Percentiles rank a stretch among this genome's conserved stretches.
phyloP scores from a whole-genome alignment of 164 flowering plant genomes.

The Vitis riparia region DNA sequence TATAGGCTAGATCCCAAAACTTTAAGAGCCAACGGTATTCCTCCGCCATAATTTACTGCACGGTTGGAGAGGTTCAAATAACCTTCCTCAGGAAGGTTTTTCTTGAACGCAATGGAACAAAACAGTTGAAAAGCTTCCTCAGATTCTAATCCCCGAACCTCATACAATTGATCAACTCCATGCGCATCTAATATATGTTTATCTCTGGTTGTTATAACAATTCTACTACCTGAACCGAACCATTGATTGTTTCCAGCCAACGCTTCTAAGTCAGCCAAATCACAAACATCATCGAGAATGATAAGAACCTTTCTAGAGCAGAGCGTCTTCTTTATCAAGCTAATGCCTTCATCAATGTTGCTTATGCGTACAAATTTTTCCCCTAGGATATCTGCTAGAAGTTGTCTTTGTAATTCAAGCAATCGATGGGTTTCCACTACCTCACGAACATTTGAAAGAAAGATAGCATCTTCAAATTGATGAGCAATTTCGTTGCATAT shows the following conservation, averaged over 20 bases:
- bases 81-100: neutral
- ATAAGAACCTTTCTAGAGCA: neutral
- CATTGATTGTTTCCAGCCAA: neutral
- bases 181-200: neutral
- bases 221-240: constrained; percentile 1
- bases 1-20: neutral
- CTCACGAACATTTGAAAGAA: no score
- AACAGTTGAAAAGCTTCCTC: neutral
- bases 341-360: constrained; percentile 1
- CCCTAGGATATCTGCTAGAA: no score
- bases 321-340: neutral
- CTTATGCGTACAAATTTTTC: no score
- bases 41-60: neutral
- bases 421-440: no score
- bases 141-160: neutral
- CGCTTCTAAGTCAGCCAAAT: neutral
- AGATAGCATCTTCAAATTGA: no score
- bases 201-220: neutral
- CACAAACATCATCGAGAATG: neutral
- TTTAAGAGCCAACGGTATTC: neutral
- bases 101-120: neutral
- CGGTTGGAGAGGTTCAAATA: neutral
- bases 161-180: neutral
- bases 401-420: no score
- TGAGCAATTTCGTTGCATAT: no score